Conservation (phyloP, 352 stramenopile species). For the Phytophthora hybrid region DNA sequence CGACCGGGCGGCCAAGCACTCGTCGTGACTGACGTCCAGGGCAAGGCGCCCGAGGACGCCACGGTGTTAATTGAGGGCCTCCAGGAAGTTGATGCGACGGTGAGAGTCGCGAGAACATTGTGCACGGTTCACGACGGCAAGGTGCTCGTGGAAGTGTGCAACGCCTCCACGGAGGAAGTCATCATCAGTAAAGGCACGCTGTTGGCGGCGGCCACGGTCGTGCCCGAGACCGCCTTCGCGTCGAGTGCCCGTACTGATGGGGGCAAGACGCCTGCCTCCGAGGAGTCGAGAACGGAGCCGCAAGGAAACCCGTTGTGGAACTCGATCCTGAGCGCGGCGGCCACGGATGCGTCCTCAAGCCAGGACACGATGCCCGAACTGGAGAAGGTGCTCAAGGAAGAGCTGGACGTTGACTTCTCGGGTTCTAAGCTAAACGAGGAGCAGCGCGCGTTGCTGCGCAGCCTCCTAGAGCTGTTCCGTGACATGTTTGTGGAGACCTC, state of each 20-base stretch:
- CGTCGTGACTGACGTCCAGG: not conserved
- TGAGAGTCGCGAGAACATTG: not conserved
- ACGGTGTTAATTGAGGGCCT: constrained; percentile 4
- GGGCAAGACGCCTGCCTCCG: too few relatives aligned
- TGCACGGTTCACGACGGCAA: not conserved
- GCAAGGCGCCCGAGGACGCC: not conserved
- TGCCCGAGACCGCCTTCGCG: constrained; percentile 2
- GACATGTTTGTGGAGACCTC: constrained; percentile 2
- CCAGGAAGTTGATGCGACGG: not conserved
- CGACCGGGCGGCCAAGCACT: not conserved
- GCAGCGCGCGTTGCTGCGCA: not conserved
- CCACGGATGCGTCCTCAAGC: too few relatives aligned
- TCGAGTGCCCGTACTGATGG: too few relatives aligned
- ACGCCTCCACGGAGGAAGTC: not conserved
- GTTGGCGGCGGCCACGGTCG: not conserved
- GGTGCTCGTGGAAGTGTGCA: constrained; percentile 5
- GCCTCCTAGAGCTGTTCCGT: not conserved
- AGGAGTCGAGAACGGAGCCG: too few relatives aligned
- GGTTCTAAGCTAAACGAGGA: not conserved
- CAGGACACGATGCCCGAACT: too few relatives aligned
- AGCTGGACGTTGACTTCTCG: not conserved
- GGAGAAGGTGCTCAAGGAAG: too few relatives aligned
- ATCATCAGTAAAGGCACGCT: not conserved
- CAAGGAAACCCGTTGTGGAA: too few relatives aligned
- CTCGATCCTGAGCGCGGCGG: too few relatives aligned